Percentiles rank a stretch among this genome's conserved stretches.
phyloP scores from a whole-genome alignment of 2,329 filamentous ascomycete species.

The Phaeomoniella chlamydospora region DNA sequence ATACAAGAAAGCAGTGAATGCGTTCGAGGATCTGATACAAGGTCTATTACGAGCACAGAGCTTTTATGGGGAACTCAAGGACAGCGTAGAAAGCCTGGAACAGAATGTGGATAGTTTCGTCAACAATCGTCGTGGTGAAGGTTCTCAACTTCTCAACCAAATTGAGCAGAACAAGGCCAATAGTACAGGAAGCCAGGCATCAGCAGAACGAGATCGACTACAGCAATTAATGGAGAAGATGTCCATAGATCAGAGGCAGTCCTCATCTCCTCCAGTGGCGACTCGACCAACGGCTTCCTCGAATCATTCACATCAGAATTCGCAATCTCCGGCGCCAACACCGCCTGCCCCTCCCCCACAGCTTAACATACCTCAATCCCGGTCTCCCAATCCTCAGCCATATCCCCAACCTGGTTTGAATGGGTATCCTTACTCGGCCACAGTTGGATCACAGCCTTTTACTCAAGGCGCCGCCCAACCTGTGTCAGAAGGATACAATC shows the following conservation, averaged over 20 bases:
- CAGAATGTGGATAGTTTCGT: slow-evolving; percentile 98
- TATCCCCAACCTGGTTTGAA: background rate
- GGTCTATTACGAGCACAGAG: slow-evolving; percentile 77
- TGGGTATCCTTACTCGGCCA: slow-evolving; percentile 16
- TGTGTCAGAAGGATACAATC: slow-evolving; percentile 30
- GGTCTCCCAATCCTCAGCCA: background rate
- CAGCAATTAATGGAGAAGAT: slow-evolving; percentile 89
- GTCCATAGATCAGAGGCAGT: slow-evolving; percentile 54
- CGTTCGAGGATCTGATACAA: slow-evolving; percentile 77
- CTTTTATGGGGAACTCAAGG: slow-evolving; percentile 93
- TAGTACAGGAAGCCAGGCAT: slow-evolving; percentile 46
- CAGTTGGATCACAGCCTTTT: slow-evolving; percentile 6
- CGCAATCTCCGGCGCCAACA: slow-evolving; percentile 10
- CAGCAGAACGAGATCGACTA: slow-evolving; percentile 73
- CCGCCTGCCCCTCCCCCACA: slow-evolving; percentile 13
- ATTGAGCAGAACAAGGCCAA: slow-evolving; percentile 68
- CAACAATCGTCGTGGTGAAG: slow-evolving; percentile 82
- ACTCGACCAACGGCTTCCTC: slow-evolving; percentile 21
- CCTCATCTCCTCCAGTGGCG: slow-evolving; percentile 28
- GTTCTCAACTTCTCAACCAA: slow-evolving; percentile 71
- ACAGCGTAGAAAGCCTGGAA: slow-evolving; percentile 78
- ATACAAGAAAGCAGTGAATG: slow-evolving; percentile 84
- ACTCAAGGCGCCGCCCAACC: slow-evolving; percentile 23
- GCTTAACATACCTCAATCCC: slow-evolving; percentile 10
- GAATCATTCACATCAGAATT: slow-evolving; percentile 20